A percentile compares a stretch with the other conserved stretches of the same genome.
These are phyloP conservation scores for Athelia psychrophila DNA, from an alignment of 1,284 basidiomycete species.

Conservation along the genomic window DNA sequence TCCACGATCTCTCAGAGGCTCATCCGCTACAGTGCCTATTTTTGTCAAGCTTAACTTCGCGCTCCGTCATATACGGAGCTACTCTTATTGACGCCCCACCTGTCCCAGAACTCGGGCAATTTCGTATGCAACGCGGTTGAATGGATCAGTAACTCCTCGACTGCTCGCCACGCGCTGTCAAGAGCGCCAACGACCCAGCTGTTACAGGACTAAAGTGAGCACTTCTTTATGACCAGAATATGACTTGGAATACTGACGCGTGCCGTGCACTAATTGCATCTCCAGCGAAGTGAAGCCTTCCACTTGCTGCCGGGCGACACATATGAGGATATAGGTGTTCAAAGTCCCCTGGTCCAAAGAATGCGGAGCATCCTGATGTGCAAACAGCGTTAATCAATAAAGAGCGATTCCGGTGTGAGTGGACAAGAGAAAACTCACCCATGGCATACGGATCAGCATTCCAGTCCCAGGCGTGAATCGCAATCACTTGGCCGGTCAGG, in stretches of 20 bases:
- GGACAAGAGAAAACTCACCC: constrained; percentile 7
- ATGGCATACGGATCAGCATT: constrained; percentile 17
- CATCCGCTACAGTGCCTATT: too few relatives aligned
- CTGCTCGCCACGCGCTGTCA: background rate
- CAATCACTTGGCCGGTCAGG: constrained; percentile 13
- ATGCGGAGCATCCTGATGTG: background rate
- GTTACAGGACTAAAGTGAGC: background rate
- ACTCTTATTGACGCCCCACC: too few relatives aligned
- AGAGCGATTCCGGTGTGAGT: background rate
- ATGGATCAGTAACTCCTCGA: too few relatives aligned
- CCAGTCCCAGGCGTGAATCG: constrained; percentile 22
- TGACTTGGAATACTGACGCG: background rate
- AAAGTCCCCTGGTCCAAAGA: background rate
- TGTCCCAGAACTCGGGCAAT: too few relatives aligned
- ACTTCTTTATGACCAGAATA: background rate
- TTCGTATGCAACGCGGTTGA: too few relatives aligned
- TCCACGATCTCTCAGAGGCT: too few relatives aligned
- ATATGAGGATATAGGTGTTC: background rate
- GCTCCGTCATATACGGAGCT: too few relatives aligned
- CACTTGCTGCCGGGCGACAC: background rate
- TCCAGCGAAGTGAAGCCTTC: background rate
- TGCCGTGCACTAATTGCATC: background rate
- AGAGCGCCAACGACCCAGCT: background rate
- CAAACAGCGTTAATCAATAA: background rate
- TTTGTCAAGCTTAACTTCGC: too few relatives aligned